phyloP scores from a whole-genome alignment of 805 yeast species.

The Lipomyces starkeyi region DNA sequence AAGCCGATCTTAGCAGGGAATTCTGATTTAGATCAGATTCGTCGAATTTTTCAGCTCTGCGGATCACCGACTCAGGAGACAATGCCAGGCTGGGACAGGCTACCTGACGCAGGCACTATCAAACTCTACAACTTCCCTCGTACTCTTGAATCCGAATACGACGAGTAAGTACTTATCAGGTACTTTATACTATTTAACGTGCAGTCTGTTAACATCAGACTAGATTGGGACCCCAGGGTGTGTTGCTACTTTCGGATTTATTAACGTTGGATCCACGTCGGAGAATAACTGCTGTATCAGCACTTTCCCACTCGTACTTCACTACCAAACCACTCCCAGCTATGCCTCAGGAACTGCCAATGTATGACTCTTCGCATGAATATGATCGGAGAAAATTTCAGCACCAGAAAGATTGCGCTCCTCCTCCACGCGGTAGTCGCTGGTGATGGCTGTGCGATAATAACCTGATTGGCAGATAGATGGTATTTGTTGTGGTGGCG shows the following conservation, averaged over 20 bases:
- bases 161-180: slow-evolving; percentile 50
- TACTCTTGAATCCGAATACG: slow-evolving; percentile 51
- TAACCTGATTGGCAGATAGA: not conserved
- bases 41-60: slow-evolving; percentile 74
- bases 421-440: not conserved
- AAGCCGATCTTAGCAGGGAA: slow-evolving; percentile 86
- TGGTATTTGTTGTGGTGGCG: not conserved
- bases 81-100: slow-evolving; percentile 87
- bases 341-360: slow-evolving; percentile 60
- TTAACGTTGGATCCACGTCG: slow-evolving; percentile 71
- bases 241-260: slow-evolving; percentile 64
- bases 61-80: slow-evolving; percentile 92
- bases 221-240: slow-evolving; percentile 51
- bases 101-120: slow-evolving; percentile 55
- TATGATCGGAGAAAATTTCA: slow-evolving; percentile 54
- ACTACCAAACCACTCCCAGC: slow-evolving; percentile 69
- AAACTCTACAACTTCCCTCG: slow-evolving; percentile 25
- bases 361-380: slow-evolving; percentile 87
- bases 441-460: not conserved
- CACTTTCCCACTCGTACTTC: slow-evolving; percentile 74
- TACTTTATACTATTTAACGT: not conserved
- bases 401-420: slow-evolving; percentile 14
- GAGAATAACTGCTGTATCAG: slow-evolving; percentile 80
- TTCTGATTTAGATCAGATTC: slow-evolving; percentile 87
- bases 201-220: not conserved